Conservation (phyloP, 257 asterid genomes). For the Fraxinus cuspidata region DNA sequence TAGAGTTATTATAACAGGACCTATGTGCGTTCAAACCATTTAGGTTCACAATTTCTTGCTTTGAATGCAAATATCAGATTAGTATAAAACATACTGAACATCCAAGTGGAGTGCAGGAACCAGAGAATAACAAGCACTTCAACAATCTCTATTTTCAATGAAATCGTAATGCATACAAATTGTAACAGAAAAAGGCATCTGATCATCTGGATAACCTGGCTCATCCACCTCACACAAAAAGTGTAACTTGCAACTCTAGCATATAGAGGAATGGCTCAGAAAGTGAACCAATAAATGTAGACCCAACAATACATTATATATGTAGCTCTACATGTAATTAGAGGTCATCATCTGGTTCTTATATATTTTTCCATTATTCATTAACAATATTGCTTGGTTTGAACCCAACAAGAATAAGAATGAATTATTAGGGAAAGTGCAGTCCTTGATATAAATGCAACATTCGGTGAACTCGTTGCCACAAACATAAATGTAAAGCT, state of each 20-base stretch:
- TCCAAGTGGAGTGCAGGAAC: not conserved
- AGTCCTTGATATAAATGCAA: not conserved
- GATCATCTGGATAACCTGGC: not conserved
- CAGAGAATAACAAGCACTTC: not conserved
- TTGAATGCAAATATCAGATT: not conserved
- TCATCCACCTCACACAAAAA: not conserved
- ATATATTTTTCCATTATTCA: not conserved
- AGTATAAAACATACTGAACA: not conserved
- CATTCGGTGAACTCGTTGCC: not conserved
- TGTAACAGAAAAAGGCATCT: not conserved
- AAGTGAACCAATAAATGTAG: not conserved
- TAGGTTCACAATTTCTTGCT: conserved; percentile 14
- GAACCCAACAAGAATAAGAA: not conserved
- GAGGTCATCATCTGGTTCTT: not conserved
- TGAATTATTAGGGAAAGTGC: not conserved
- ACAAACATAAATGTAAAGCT: not conserved
- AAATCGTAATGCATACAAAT: not conserved
- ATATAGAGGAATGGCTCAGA: not conserved
- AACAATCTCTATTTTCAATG: not conserved
- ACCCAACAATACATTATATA: not conserved
- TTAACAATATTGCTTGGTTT: not conserved
- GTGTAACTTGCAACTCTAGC: not conserved
- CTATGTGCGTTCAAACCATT: not conserved
- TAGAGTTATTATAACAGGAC: conserved; percentile 13
- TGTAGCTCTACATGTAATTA: not conserved